Percentiles rank a stretch among this genome's conserved stretches.
Evolutionary conservation across 78 protist genomes (phyloP).

Genomic region (Reticulomyxa filosa): DNA sequence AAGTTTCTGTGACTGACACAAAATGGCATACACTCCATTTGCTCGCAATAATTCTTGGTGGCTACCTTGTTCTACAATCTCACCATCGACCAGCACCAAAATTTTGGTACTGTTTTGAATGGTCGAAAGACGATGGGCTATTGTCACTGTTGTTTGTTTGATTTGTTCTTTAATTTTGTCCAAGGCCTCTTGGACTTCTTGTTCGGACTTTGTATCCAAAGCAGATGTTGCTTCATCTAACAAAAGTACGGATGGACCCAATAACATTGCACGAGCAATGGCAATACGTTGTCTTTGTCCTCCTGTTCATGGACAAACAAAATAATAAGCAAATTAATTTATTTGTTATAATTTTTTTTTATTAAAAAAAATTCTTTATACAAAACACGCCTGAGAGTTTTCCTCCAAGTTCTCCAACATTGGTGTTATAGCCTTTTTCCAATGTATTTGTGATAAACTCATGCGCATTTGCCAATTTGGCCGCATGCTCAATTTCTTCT

Average conservation of each 20-base stretch:
- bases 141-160: slow-evolving; percentile 52
- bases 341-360: no score
- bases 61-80: slow-evolving; percentile 22
- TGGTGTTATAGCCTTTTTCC: no score
- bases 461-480: no score
- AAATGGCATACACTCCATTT: no score
- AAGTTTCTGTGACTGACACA: no score
- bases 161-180: slow-evolving; percentile 18
- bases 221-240: slow-evolving; percentile 85
- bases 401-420: slow-evolving; percentile 63
- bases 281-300: slow-evolving; percentile 82
- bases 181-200: slow-evolving; percentile 46
- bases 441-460: no score
- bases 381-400: slow-evolving; percentile 63
- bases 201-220: slow-evolving; percentile 64
- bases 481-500: no score
- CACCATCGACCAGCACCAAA: slow-evolving; percentile 42
- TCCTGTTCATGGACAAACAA: no score
- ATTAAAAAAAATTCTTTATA: no score
- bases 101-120: slow-evolving; percentile 48
- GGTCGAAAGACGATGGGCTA: slow-evolving; percentile 81
- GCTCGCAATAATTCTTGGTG: no score
- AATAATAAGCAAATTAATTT: no score
- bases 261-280: slow-evolving; percentile 74
- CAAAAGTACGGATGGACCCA: slow-evolving; percentile 64